Percentiles rank a stretch among this genome's conserved stretches.
These are phyloP conservation scores for Hevea brasiliensis DNA, from an alignment of 345 rosid genomes.

Conservation along the genomic window DNA sequence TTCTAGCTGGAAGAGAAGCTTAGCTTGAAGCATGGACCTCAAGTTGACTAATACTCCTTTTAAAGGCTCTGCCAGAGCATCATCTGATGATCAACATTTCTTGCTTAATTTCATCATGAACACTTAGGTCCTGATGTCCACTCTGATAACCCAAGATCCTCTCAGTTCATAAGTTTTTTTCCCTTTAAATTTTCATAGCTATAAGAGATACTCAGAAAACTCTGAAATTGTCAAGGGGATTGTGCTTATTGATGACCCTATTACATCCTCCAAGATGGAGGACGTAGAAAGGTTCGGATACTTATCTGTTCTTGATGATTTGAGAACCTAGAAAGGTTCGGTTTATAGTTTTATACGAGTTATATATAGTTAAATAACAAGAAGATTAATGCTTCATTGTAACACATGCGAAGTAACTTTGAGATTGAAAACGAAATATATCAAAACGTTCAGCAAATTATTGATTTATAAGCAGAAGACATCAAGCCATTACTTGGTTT, in stretches of 20 bases:
- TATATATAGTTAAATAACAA: too few species aligned
- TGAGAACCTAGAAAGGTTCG: slow-evolving; percentile 54
- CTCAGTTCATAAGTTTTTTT: slow-evolving; percentile 51
- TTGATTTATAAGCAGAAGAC: neutral
- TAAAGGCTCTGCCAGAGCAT: slow-evolving; percentile 9
- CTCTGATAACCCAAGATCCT: slow-evolving; percentile 60
- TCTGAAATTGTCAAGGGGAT: slow-evolving; percentile 51
- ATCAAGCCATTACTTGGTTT: neutral
- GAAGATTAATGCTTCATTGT: too few species aligned
- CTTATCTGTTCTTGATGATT: slow-evolving; percentile 43
- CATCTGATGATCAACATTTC: slow-evolving; percentile 44
- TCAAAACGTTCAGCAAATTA: neutral
- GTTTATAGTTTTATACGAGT: too few species aligned
- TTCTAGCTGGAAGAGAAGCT: neutral
- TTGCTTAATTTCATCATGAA: slow-evolving; percentile 57
- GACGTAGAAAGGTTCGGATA: slow-evolving; percentile 42
- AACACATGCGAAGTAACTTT: too few species aligned
- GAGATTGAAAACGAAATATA: neutral
- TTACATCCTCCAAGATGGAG: slow-evolving; percentile 29
- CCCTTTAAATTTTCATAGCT: slow-evolving; percentile 47
- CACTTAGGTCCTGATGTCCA: slow-evolving; percentile 65
- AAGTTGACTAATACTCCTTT: slow-evolving; percentile 25
- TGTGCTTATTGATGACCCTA: slow-evolving; percentile 55
- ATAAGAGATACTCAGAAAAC: slow-evolving; percentile 42
- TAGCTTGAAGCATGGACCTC: slow-evolving; percentile 21